A percentile compares a stretch with the other conserved stretches of the same genome.
phyloP scores from a whole-genome alignment of 1,284 basidiomycete genomes.

The Ustilago bromivora region DNA sequence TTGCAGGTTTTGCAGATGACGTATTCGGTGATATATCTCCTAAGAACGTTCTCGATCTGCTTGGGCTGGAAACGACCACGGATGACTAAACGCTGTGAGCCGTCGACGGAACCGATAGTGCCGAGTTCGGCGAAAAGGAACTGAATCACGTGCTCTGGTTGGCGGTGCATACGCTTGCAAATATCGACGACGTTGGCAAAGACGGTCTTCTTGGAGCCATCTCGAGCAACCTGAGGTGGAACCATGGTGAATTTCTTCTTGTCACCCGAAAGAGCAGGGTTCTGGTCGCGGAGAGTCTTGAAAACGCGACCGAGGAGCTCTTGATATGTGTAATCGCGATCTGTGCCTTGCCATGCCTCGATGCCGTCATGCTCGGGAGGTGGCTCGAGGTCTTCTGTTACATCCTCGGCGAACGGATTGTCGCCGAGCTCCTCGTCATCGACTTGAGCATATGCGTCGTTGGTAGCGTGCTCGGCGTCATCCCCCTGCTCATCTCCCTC shows the following conservation, averaged over 20 bases:
- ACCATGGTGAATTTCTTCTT: conserved; percentile 95
- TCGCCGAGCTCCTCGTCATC: conserved; percentile 65
- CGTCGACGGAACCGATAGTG: conserved; percentile 95
- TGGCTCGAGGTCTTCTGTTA: conserved; percentile 41
- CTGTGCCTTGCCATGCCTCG: conserved; percentile 82
- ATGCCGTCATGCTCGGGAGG: conserved; percentile 39
- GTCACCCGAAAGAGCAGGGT: conserved; percentile 82
- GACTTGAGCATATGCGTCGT: conserved; percentile 76
- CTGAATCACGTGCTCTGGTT: conserved; percentile 98
- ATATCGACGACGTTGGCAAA: conserved; percentile 98
- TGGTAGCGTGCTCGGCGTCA: conserved; percentile 30
- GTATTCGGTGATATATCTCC: conserved; percentile 98
- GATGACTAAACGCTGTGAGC: conserved; percentile 91
- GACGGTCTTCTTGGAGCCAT: conserved; percentile 94
- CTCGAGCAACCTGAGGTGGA: conserved; percentile 92
- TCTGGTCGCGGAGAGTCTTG: conserved; percentile 88
- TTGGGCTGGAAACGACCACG: conserved; percentile 98
- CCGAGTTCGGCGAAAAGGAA: conserved; percentile 99
- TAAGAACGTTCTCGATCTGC: conserved; percentile 96
- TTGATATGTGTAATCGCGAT: conserved; percentile 92
- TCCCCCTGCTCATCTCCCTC: conserved; percentile 71
- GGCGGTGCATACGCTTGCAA: conserved; percentile 97
- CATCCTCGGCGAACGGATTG: conserved; percentile 59
- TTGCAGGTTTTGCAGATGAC: conserved; percentile 99
- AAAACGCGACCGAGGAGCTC: conserved; percentile 97